These are phyloP conservation scores for Vinca major DNA, from an alignment of 305 asterid genomes.

Conservation along the genomic window DNA sequence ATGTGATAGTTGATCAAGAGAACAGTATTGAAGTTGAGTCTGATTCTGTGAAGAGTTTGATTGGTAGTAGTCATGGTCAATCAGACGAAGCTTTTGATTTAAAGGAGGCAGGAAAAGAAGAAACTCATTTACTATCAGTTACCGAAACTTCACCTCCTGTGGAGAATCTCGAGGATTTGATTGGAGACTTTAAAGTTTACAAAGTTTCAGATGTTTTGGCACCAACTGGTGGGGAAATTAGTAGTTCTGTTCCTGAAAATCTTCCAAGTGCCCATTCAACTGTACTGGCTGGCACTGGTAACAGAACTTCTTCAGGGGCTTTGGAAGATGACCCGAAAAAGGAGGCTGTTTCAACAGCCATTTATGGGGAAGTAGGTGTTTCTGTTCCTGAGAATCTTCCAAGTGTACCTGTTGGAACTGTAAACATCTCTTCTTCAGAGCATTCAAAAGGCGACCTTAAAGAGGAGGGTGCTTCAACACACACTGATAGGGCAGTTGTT, in stretches of 20 bases:
- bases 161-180: conserved; percentile 14
- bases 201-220: neutral
- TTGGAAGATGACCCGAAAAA: too few species aligned
- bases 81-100: conserved; percentile 10
- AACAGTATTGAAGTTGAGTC: conserved; percentile 18
- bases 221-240: neutral
- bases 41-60: conserved; percentile 15
- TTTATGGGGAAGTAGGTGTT: too few species aligned
- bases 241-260: neutral
- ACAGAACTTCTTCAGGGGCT: too few species aligned
- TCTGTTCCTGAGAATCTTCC: neutral
- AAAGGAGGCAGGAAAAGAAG: conserved; percentile 11
- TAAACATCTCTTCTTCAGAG: neutral
- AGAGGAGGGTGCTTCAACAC: neutral
- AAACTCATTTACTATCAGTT: neutral
- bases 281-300: too few species aligned
- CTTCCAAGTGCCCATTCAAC: neutral
- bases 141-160: conserved; percentile 11
- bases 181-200: conserved; percentile 24
- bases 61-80: conserved; percentile 6
- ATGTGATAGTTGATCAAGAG: conserved; percentile 59
- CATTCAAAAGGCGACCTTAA: neutral
- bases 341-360: too few species aligned
- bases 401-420: conserved; percentile 1
- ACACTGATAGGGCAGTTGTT: neutral